phyloP scores from a whole-genome alignment of 163 green algal genomes.

The Chloromonas sp. region DNA sequence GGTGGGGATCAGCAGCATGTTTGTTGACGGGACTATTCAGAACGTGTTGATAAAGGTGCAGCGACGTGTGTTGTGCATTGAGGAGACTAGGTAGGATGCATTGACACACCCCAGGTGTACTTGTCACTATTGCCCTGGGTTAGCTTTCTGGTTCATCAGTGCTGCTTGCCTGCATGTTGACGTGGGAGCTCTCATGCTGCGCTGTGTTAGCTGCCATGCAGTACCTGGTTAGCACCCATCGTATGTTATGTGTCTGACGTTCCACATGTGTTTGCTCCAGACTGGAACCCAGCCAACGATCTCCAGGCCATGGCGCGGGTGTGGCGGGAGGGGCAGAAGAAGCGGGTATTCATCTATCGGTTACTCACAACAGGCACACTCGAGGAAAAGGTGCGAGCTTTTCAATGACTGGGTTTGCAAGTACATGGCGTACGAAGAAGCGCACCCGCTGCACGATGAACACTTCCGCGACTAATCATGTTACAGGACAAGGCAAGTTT shows the following conservation, averaged over 20 bases:
- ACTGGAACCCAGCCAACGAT: slow-evolving; percentile 83
- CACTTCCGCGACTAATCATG: background rate
- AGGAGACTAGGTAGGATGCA: too few relatives aligned
- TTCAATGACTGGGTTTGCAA: background rate
- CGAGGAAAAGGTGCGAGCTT: slow-evolving; percentile 85
- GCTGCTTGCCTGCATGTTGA: too few relatives aligned
- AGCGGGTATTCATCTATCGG: slow-evolving; percentile 93
- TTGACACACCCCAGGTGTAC: too few relatives aligned
- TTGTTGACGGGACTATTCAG: background rate
- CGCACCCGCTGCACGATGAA: background rate
- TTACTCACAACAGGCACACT: slow-evolving; percentile 92
- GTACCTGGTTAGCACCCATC: too few relatives aligned
- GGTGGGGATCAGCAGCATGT: slow-evolving; percentile 4
- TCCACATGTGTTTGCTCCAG: slow-evolving; percentile 10
- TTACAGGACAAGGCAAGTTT: background rate
- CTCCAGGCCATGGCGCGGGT: slow-evolving; percentile 71
- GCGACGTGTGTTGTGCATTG: too few relatives aligned
- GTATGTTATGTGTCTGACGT: too few relatives aligned
- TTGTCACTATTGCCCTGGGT: too few relatives aligned
- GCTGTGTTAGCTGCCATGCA: too few relatives aligned
- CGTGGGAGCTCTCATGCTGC: too few relatives aligned
- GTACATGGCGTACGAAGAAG: background rate
- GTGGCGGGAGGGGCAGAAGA: slow-evolving; percentile 67
- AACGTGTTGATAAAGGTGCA: too few relatives aligned
- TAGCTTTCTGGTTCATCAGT: too few relatives aligned